Evolutionary conservation across 306 rosid genomes (phyloP), one percentile per base, ranked within the genome.

Genomic region (Acacia crassicarpa): DNA sequence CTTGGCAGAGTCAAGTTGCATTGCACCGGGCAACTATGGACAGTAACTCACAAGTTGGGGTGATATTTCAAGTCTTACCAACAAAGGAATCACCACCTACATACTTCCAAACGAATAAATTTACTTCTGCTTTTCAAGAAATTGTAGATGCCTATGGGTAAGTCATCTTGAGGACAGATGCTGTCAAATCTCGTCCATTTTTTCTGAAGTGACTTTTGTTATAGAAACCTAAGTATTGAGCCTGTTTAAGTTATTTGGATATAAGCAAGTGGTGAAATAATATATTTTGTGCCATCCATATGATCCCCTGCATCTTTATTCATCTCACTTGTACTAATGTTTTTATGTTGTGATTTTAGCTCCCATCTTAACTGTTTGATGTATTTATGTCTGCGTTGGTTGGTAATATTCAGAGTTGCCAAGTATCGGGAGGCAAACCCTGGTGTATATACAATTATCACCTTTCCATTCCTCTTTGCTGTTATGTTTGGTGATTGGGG

Each of bases 401-500:
- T 30, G n/a, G 6, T 63, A 25, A 43, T 40, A 54, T 70, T 81
- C 88, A 94, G 97, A 79, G 80, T 94, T 84, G 97, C 93, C 40
- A 91, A 88, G 88, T 93, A 93, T 84, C 92, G 56, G 86, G 98
- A 93, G 84, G 92, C 80, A 78, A 91, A 93, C 84, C 98, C 98
- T 1, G 91, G 93, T 74, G 93, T 91, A 63, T 93, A 84, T 84
- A 89, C 94, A 44, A 83, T 92, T 62, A 56, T 89, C 80, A 94
- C 92, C 9, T 94, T 94, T 84, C 94, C 94, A 32, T 94, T 94
- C 89, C 97, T 94, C 88, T 91, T 94, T 72, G 93, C 94, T 74
- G 95, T 94, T 59, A 90, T 94, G 97, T 94, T 94, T 84, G 93
- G 95, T 71, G 97, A 94, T 80, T 92, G 93, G 97, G 94, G 93